A percentile compares a stretch with the other conserved stretches of the same genome.
phyloP scores from a whole-genome alignment of 2,329 filamentous ascomycete species.

The Colletotrichum lupini region DNA sequence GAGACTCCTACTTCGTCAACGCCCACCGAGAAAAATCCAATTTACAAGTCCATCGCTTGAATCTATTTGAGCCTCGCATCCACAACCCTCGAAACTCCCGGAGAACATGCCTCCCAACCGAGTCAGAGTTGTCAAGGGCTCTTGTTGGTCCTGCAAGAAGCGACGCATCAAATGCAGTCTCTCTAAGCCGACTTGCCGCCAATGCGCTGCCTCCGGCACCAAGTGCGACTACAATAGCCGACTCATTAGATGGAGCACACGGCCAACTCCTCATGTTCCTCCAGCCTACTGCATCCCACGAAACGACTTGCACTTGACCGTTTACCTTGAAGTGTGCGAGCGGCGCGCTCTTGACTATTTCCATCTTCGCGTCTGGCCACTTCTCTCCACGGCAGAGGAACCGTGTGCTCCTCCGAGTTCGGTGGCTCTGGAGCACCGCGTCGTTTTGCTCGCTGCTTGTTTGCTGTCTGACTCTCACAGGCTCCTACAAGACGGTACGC shows the following conservation, averaged over 20 bases:
- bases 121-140: constrained; percentile 48
- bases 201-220: constrained; percentile 40
- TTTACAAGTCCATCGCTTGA: not conserved
- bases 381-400: constrained; percentile 42
- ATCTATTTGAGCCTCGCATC: not conserved
- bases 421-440: constrained; percentile 45
- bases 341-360: constrained; percentile 47
- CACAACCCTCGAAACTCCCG: too few species aligned
- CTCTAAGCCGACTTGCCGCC: constrained; percentile 48
- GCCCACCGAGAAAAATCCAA: not conserved
- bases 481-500: constrained; percentile 43
- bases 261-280: not conserved
- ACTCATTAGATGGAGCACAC: not conserved
- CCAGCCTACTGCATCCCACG: not conserved
- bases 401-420: constrained; percentile 45
- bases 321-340: constrained; percentile 33
- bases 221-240: not conserved
- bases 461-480: constrained; percentile 46
- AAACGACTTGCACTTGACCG: not conserved
- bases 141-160: constrained; percentile 57
- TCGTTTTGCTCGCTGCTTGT: constrained; percentile 46
- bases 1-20: not conserved
- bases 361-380: constrained; percentile 46
- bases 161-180: constrained; percentile 56
- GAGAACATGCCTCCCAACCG: not conserved